Base-by-base conservation (phyloP, 176 grass and related monocot species). In the Musa acuminata region DNA sequence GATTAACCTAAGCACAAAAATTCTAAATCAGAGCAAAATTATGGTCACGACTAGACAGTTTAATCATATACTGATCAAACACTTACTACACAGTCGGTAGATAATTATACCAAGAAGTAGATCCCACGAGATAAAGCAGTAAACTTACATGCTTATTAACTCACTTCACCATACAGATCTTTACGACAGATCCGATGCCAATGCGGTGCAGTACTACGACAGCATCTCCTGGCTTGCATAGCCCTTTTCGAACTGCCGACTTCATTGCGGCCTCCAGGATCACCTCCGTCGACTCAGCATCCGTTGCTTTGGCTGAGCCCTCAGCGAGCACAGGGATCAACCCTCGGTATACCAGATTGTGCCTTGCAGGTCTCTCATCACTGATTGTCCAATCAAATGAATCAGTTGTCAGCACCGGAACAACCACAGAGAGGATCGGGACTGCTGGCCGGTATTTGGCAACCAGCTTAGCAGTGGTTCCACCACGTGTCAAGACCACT, bases 401-500 rank as follows among this genome's bases (percentile, higher is more conserved):
- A 72, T 72, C 70, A 11, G 51, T 72, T 13, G 70, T 72, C 10
- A 72, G 21, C 17, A 52, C 17, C 24, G 70, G 70, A 12, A 72
- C 70, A 24, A 72, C 49, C 70, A 72, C 70, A 0, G 70, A 72
- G 17, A 72, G 3, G 19, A 72, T 53, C 9, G 70, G 70, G 20
- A 72, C 70, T 23, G 70, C n/a, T 13, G 70, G 70, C 8, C 70
- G 70, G 21, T 72, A 72, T 49, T 72, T 72, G 70, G 70, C 50
- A 4, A 72, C 70, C 70, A 72, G 70, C 50, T 72, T 72, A 0
- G 70, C 70, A 23, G 70, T 72, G 17, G 70, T 72, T 52, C 70
- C 70, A 53, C 70, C 70, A 6, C 70, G 70, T 13, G 70, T 72
- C 70, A 72, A 72, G 51, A 72, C 70, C 70, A 72, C 70, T 1